These are phyloP conservation scores for Karstenula rhodostoma DNA, from an alignment of 2,329 filamentous ascomycete species.

Conservation along the genomic window DNA sequence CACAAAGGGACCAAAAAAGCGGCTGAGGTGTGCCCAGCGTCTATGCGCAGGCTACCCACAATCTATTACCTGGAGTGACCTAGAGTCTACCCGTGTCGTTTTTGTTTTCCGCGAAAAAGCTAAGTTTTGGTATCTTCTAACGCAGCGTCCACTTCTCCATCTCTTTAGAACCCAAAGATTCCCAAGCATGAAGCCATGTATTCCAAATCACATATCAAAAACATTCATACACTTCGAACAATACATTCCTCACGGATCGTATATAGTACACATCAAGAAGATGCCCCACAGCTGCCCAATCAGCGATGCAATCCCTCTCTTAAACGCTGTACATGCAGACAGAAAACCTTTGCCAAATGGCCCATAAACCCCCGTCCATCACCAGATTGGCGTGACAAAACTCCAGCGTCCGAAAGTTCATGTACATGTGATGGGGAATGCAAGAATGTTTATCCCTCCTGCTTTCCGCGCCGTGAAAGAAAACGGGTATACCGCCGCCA, in stretches of 20 bases:
- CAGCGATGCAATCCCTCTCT: background rate
- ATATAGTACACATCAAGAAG: slow-evolving; percentile 1
- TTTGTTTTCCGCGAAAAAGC: too few relatives aligned
- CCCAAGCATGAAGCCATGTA: too few relatives aligned
- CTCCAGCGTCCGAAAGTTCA: background rate
- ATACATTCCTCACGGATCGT: background rate
- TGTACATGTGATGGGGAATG: background rate
- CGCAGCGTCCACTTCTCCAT: too few relatives aligned
- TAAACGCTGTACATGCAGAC: background rate
- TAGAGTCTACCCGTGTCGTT: too few relatives aligned
- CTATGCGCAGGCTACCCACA: too few relatives aligned
- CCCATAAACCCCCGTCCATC: background rate
- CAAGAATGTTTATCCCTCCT: background rate
- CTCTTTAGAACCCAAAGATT: too few relatives aligned
- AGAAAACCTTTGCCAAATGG: background rate
- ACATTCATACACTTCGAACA: background rate
- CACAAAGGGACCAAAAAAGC: too few relatives aligned
- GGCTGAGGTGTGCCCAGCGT: too few relatives aligned
- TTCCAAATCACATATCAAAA: background rate
- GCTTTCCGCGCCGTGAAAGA: background rate
- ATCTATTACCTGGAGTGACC: too few relatives aligned
- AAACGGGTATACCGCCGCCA: slow-evolving; percentile 1
- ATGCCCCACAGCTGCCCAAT: background rate
- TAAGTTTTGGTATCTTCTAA: too few relatives aligned
- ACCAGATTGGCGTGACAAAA: background rate